phyloP scores from a whole-genome alignment of 352 stramenopile genomes.

The Phytophthora crassamura region DNA sequence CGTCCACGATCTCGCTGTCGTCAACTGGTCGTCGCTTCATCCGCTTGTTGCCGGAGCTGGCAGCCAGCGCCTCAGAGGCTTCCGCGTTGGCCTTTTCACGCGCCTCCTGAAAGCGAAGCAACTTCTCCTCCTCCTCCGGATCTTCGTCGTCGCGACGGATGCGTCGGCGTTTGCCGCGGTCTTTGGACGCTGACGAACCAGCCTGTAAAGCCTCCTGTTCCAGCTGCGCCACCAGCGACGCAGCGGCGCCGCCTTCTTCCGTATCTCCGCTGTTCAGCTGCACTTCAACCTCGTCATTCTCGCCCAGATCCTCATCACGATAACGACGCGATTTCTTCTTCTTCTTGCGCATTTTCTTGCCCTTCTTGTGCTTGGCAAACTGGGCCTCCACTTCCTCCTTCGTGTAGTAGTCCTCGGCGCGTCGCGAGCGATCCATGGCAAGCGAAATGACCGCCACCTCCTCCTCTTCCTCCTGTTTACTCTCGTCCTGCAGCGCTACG shows the following conservation, averaged over 20 bases:
- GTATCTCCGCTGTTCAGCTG: constrained; percentile 14
- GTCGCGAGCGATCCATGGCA: constrained; percentile 54
- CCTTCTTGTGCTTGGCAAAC: constrained; percentile 79
- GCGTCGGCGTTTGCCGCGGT: constrained; percentile 68
- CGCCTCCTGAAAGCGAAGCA: constrained; percentile 76
- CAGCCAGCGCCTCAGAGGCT: constrained; percentile 51
- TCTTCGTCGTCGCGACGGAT: constrained; percentile 43
- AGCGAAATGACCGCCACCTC: constrained; percentile 68
- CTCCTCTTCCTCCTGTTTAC: constrained; percentile 40
- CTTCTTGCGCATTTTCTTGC: constrained; percentile 85
- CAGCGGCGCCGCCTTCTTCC: constrained; percentile 26
- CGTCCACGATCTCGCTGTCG: constrained; percentile 54
- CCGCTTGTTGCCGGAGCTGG: constrained; percentile 28
- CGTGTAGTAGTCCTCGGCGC: constrained; percentile 84
- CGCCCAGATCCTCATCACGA: constrained; percentile 52
- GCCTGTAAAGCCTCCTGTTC: constrained; percentile 62
- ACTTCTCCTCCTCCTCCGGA: constrained; percentile 54
- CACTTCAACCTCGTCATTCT: constrained; percentile 47
- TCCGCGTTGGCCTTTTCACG: constrained; percentile 65
- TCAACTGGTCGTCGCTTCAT: constrained; percentile 54
- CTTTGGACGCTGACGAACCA: constrained; percentile 29
- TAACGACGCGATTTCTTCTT: constrained; percentile 65
- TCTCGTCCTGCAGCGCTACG: constrained; percentile 6
- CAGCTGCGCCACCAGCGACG: constrained; percentile 62
- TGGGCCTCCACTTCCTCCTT: constrained; percentile 84